Evolutionary conservation across 208 protist species (phyloP), one percentile per base, ranked within the genome.

Genomic region (Trypanosoma scelopori): DNA sequence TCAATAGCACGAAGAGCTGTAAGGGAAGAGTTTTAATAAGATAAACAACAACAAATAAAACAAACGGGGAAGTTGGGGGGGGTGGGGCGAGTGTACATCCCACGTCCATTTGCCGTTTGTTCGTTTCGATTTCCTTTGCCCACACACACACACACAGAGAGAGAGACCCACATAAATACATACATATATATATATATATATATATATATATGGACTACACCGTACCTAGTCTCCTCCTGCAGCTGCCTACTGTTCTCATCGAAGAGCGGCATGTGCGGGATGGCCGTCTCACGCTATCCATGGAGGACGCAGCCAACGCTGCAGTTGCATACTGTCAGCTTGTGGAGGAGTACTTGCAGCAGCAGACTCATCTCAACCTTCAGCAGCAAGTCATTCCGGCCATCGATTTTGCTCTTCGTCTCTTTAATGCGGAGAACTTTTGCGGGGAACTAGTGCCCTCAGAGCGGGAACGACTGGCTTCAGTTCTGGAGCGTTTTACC

Each of bases 341-440:
- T 7, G 84, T 94, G 43, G 58, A 79, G 15, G 50, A 74, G 27
- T 86, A 84, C 52, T 49, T 90, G 13, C 65, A 74, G 39, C 37
- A 62, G 30, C 30, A 66, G 23, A 5, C 39, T 20, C 51, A 43
- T n/a, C 28, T 73, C 6, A 0, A 64, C 23, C 5, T 71, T 35
- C 74, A 82, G 18, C 52, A 70, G 22, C 76, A 80, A 30, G 61
- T 95, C 13, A 50, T 85, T 32, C 81, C 85, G 2, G 84, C 86
- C 12, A 64, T 93, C 11, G 65, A 80, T n/a, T 89, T 86, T 20
- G 87, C 72, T n/a, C 80, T 95, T 18, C 79, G 76, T 35, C 78
- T 95, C 37, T 93, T 92, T 65, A 93, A 93, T 60, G 82, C 87
- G 11, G 87, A 95, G 48, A 95, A 95, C 66, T 91, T 93, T 55